Evolutionary conservation across 164 flowering plant species (phyloP).

Genomic region (Stephania yunnanensis): DNA sequence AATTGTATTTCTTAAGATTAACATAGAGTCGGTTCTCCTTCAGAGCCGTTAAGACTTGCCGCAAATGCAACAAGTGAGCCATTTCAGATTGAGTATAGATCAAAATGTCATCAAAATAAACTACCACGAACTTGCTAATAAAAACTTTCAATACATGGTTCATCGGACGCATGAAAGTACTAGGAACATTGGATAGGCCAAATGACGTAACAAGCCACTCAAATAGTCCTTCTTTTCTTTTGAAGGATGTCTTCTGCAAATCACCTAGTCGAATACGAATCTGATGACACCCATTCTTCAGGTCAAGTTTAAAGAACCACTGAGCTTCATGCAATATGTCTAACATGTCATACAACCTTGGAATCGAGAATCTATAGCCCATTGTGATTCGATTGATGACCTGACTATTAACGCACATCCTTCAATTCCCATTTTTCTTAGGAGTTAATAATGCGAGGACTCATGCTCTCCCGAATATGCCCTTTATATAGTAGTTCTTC

Average conservation of each 20-base stretch:
- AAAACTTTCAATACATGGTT: conserved; percentile 2
- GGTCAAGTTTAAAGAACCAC: not conserved
- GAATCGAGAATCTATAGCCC: no score
- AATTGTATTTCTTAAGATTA: not conserved
- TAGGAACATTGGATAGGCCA: not conserved
- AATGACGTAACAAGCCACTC: conserved; percentile 8
- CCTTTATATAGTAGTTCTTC: no score
- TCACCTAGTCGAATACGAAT: not conserved
- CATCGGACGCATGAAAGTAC: conserved; percentile 1
- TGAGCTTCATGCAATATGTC: no score
- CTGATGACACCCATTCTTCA: conserved; percentile 7
- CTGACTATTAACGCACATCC: no score
- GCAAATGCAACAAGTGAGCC: conserved; percentile 6
- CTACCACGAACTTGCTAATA: conserved; percentile 6
- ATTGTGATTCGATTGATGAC: no score
- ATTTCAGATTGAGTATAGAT: not conserved
- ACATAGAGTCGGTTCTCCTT: not conserved
- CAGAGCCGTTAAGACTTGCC: not conserved
- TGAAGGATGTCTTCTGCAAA: conserved; percentile 9
- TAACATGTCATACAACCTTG: no score
- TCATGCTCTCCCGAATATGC: no score
- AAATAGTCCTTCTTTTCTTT: conserved; percentile 4
- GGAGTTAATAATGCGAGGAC: no score
- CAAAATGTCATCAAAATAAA: conserved; percentile 13
- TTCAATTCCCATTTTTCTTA: no score